Conservation (phyloP, 306 rosid genomes). For the Malus fusca region DNA sequence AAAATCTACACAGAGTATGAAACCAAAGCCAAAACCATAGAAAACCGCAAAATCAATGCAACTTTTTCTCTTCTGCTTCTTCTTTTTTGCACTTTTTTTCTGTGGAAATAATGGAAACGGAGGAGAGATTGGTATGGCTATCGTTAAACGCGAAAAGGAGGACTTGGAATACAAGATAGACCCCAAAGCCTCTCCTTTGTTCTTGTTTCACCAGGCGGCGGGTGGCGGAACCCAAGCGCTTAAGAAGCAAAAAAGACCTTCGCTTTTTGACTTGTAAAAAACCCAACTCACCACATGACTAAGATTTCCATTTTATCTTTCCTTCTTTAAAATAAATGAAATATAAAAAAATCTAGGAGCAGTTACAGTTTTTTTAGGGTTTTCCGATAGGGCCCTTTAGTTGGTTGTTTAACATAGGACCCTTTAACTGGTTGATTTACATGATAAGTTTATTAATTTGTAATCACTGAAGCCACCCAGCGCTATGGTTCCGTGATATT, state of each 20-base stretch:
- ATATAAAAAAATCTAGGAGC: background rate
- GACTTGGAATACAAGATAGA: constrained; percentile 25
- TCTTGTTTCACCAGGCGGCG: constrained; percentile 24
- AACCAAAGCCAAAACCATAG: background rate
- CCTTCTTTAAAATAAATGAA: background rate
- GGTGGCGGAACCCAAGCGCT: constrained; percentile 9
- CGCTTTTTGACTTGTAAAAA: background rate
- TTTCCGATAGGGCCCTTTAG: background rate
- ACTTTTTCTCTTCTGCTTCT: background rate
- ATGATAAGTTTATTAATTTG: no score
- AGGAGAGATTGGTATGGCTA: background rate
- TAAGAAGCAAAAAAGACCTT: background rate
- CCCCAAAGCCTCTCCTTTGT: constrained; percentile 8
- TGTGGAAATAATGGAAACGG: background rate
- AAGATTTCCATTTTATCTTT: background rate
- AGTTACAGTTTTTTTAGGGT: background rate
- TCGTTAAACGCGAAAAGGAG: background rate
- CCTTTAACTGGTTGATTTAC: no score
- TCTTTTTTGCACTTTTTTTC: background rate
- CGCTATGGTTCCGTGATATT: rapidly evolving
- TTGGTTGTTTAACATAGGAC: no score
- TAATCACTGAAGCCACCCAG: no score
- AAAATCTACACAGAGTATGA: background rate
- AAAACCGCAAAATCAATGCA: constrained; percentile 11
- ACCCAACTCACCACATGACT: background rate